Conservation (phyloP, 1,139 yeast genomes). For the Pichia sp. region DNA sequence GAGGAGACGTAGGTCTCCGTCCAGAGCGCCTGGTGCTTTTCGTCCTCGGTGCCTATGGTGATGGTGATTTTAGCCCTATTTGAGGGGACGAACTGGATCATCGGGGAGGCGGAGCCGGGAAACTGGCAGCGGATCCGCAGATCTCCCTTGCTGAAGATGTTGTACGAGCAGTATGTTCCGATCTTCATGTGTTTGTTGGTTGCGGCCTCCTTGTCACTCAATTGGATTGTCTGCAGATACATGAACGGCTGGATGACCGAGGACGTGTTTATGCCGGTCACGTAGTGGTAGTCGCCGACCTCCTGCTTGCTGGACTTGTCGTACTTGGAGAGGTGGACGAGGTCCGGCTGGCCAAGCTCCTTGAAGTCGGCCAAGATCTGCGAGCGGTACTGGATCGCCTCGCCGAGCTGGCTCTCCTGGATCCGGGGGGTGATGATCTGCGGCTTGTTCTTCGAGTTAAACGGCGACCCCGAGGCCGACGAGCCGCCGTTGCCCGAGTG, state of each 20-base stretch:
- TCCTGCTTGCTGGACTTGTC: conserved; percentile 38
- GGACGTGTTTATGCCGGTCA: conserved; percentile 61
- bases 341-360: conserved; percentile 85
- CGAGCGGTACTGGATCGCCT: conserved; percentile 30
- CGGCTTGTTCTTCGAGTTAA: conserved; percentile 18
- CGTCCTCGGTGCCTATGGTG: conserved; percentile 19
- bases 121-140: conserved; percentile 37
- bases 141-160: conserved; percentile 46
- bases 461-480: conserved; percentile 5
- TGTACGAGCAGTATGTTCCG: conserved; percentile 48
- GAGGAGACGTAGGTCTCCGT: conserved; percentile 74
- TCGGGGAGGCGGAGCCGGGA: conserved; percentile 29
- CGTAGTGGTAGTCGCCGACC: conserved; percentile 58
- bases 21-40: conserved; percentile 50
- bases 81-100: conserved; percentile 30
- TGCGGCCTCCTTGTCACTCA: conserved; percentile 24
- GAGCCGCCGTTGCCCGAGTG: not conserved
- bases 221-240: conserved; percentile 62
- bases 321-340: conserved; percentile 61
- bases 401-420: conserved; percentile 31
- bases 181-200: conserved; percentile 32
- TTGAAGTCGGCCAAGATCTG: conserved; percentile 24
- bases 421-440: conserved; percentile 28
- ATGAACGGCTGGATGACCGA: conserved; percentile 61
- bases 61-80: conserved; percentile 21